Evolutionary conservation across 208 protist genomes (phyloP), one percentile per base, ranked within the genome.

Genomic region (Trypanosoma rangeli): DNA sequence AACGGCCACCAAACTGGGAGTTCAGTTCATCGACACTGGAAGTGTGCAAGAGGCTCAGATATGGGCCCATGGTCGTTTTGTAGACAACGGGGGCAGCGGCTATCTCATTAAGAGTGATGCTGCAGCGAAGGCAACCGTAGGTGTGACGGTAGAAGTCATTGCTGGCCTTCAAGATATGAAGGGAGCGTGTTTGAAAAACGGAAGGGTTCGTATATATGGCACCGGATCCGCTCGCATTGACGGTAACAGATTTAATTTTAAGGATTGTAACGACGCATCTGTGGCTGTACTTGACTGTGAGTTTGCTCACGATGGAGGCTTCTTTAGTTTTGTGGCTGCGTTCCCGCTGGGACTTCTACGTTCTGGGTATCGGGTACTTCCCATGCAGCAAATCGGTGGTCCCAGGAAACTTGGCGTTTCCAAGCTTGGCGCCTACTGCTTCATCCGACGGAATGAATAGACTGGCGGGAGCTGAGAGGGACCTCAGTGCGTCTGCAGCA

Each of bases 51-150:
- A 78, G 26, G 79, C 66, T 48, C 68, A 82, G 24, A 76, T 75
- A 31, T 96, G 84, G 84, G 59, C 71, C 26, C 78, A 88, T 24
- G 90, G 90, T 5, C 85, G 82, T 9, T 96, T 94, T 70, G 75
- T 71, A 33, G 87, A 96, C 63, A 96, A 96, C 70, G 90, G 86
- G 26, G 82, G 78, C 31, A 93, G 84, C 65, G 90, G 90, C 28
- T 96, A 96, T 80, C 60, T 96, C 9, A 80, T 96, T 16, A 92
- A 92, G 64, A 90, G 72, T 24, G 73, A 83, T 68, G 56, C 78
- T 28, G 85, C 85, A 39, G 58, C 54, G 1, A 69, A 87, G 18
- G 80, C 76, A 65, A 76, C 61, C 7, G 59, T 81, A 18, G 81
- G 86, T 58, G 48, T 89, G 55, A 83, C 49, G 42, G 39, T 95